A percentile compares a stretch with the other conserved stretches of the same genome.
These are phyloP conservation scores for Ophiostoma tasmaniense DNA, from an alignment of 2,329 filamentous ascomycete genomes.

Conservation along the genomic window DNA sequence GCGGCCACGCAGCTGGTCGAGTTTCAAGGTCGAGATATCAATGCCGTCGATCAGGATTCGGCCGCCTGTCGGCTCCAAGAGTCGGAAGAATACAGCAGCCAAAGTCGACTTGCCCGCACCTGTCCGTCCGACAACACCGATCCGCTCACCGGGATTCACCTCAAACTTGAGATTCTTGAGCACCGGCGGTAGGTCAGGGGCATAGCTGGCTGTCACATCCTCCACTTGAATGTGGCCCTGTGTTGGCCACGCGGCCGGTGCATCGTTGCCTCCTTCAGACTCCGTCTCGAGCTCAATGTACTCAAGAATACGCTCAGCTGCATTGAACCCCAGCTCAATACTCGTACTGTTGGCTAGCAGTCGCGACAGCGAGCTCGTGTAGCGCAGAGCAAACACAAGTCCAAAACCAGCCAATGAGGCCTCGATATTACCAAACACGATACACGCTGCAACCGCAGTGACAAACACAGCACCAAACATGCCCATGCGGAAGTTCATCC, in stretches of 20 bases:
- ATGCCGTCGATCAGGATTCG: slow-evolving; percentile 39
- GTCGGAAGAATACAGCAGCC: slow-evolving; percentile 55
- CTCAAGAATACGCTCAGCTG: slow-evolving; percentile 36
- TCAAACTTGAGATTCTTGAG: slow-evolving; percentile 32
- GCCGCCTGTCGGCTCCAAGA: slow-evolving; percentile 39
- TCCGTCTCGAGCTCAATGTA: slow-evolving; percentile 34
- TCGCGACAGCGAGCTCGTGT: slow-evolving; percentile 29
- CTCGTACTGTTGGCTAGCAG: slow-evolving; percentile 31
- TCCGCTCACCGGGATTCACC: slow-evolving; percentile 46
- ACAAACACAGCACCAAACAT: slow-evolving; percentile 34
- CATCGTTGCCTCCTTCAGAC: slow-evolving; percentile 28
- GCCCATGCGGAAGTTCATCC: slow-evolving; percentile 33
- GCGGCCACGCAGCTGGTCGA: slow-evolving; percentile 51
- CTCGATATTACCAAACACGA: slow-evolving; percentile 29
- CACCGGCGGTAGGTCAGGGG: slow-evolving; percentile 30
- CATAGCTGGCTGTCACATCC: slow-evolving; percentile 32
- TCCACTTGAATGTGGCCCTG: slow-evolving; percentile 33
- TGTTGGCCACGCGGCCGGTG: slow-evolving; percentile 35
- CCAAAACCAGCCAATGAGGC: slow-evolving; percentile 35
- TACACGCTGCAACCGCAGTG: slow-evolving; percentile 30
- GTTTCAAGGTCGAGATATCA: slow-evolving; percentile 49
- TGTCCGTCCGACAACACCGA: slow-evolving; percentile 57
- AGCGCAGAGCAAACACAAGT: slow-evolving; percentile 33
- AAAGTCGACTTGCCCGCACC: slow-evolving; percentile 59
- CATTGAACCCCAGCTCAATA: slow-evolving; percentile 36